Evolutionary conservation across 2,329 filamentous ascomycete genomes (phyloP), one percentile per base, ranked within the genome.

Genomic region (Claviceps capensis): DNA sequence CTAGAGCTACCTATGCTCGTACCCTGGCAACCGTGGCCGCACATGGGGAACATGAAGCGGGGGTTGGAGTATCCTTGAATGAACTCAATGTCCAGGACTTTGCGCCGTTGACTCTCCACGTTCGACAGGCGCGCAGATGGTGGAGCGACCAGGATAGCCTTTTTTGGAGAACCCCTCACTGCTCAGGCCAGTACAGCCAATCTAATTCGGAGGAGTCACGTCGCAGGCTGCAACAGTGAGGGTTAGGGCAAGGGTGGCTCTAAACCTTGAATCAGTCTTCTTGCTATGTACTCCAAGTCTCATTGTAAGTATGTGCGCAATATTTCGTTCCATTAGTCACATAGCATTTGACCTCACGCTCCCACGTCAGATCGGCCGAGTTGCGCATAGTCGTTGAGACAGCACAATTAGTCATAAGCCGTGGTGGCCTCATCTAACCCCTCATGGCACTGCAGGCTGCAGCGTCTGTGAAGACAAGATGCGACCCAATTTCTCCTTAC

Each of bases 1-100:
- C 65, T 74, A 1, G 87, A 83, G 83, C 26, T 30, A 9, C 23
- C 23, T 23, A 6, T 9, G 26, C 26, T 9, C 26, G 26, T 30
- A 30, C 8, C 9, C 3, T 30, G 72, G 79, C 19, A 69, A 79
- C 52, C 70, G 75, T 56, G 75, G 85, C 42, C 90, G 85, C 26
- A 30, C 8, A 11, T 30, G 26, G 26, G 26, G 26, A 30, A 30
- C 26, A 30, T 30, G 26, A 30, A 30, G 26, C 26, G 26, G 26
- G 26, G 26, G 26, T 7, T 30, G 26, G 26, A 85, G 82, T 88
- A 0, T 74, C 85, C 17, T 79, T 89, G 65, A 84, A 89, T 60
- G 86, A 86, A 0, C 69, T 90, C 13, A 85, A 90, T 59, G 86
- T 90, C 63, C 86, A 90, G 62, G 86, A 83, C 0, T 86, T 86